Base-by-base conservation (phyloP, 768 basidiomycete genomes). In the Boletales sp. region DNA sequence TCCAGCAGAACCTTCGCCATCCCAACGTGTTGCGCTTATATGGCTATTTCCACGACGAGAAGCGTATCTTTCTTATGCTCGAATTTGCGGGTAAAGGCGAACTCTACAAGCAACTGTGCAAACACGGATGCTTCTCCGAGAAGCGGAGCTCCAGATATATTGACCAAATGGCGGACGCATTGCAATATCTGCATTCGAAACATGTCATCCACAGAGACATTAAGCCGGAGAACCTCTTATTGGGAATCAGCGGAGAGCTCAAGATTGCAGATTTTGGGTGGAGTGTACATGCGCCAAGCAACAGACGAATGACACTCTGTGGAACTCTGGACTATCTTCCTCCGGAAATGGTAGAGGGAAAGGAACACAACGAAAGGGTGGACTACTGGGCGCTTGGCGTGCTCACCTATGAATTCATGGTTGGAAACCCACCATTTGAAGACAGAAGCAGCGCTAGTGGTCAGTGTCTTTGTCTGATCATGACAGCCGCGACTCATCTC, bases 221-320 rank as follows among this genome's bases (percentile, higher is more conserved):
- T 73, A 99, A 99, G 70, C 96, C 96, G 0, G 95, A 99, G 72
- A 99, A 99, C 67, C 70, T 99, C 43, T 78, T 99, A 31, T 74
- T 98, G 12, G 94, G 94, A 11, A 81, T 98, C 61, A 92, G 94
- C 58, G 95, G 95, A 36, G 95, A 98, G 66, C 75, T 99, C 60
- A 98, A 99, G 77, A 95, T 99, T 54, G 96, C 86, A 4, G 95
- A 98, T 69, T 98, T 98, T 68, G 96, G 96, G 10, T 99, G 96
- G 95, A 92, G 87, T 60, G 93, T 96, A 8, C 95, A 98, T 66
- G 95, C 94, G 0, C 95, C 95, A 0, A 83, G 90, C 2, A 90
- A 93, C 64, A 74, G 94, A 40, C 73, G 95, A 39, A 87, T 79
- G 71, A 97, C 96, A 1, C 77, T 98, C 11, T 98, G 95, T 59